Conservation (phyloP, 202 grass and related monocot genomes). For the Panicum hallii region DNA sequence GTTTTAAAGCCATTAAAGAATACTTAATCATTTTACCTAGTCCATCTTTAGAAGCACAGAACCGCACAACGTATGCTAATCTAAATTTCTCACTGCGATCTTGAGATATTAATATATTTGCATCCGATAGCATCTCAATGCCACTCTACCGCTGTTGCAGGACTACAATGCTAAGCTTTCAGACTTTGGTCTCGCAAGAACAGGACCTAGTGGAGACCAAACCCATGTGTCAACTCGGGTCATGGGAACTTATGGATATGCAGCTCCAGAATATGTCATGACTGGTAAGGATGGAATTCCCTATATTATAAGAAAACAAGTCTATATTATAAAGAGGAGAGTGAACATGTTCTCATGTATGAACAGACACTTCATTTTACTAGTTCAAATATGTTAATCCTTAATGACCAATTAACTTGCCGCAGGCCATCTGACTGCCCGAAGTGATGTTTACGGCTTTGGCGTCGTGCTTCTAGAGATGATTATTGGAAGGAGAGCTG, state of each 20-base stretch:
- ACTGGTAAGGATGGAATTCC: conserved; percentile 66
- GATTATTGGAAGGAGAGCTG: conserved; percentile 88
- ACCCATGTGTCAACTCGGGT: conserved; percentile 98
- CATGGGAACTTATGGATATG: conserved; percentile 95
- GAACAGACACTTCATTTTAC: conserved; percentile 11
- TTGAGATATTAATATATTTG: conserved; percentile 27
- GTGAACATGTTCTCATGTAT: conserved; percentile 31
- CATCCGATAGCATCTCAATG: conserved; percentile 16
- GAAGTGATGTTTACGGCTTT: conserved; percentile 96
- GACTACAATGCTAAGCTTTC: conserved; percentile 99
- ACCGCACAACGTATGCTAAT: not conserved
- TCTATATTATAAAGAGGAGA: conserved; percentile 18
- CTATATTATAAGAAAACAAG: not conserved
- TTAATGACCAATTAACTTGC: conserved; percentile 37
- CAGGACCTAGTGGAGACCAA: conserved; percentile 96
- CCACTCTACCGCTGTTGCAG: conserved; percentile 53
- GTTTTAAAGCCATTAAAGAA: not conserved
- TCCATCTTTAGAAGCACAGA: conserved; percentile 28
- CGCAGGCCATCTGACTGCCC: conserved; percentile 87
- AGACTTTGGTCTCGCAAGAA: conserved; percentile 98
- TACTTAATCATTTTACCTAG: not conserved
- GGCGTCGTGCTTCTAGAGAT: conserved; percentile 97
- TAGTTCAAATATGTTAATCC: conserved; percentile 30
- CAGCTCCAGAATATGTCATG: conserved; percentile 99
- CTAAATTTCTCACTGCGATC: conserved; percentile 37